Evolutionary conservation across 352 stramenopile genomes (phyloP).

Genomic region (Achlya hypogyna): DNA sequence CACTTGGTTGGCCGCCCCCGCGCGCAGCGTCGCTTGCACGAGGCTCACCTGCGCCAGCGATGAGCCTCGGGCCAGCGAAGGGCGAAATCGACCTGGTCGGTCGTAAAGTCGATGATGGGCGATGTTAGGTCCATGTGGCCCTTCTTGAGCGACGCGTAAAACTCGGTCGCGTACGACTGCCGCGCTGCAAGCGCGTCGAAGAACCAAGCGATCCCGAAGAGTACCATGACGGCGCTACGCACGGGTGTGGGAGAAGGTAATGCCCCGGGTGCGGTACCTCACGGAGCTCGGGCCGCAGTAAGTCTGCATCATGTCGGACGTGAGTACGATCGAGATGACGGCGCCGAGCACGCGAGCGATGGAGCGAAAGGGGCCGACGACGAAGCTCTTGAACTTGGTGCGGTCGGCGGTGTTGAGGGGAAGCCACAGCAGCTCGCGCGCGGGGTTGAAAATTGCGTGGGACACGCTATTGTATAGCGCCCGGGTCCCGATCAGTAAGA

Average conservation of each 20-base stretch:
- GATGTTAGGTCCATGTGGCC: conserved; percentile 76
- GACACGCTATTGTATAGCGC: conserved; percentile 76
- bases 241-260: not conserved
- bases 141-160: conserved; percentile 74
- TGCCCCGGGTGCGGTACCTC: conserved; percentile 31
- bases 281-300: conserved; percentile 42
- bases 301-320: conserved; percentile 31
- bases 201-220: conserved; percentile 48
- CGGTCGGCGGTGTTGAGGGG: conserved; percentile 66
- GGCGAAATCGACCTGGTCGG: conserved; percentile 50
- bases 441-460: conserved; percentile 74
- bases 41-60: conserved; percentile 42
- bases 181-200: conserved; percentile 57
- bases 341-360: conserved; percentile 67
- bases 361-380: conserved; percentile 69
- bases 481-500: conserved; percentile 45
- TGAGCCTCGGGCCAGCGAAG: not conserved
- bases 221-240: conserved; percentile 51
- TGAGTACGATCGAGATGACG: conserved; percentile 61
- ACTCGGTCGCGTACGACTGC: conserved; percentile 78
- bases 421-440: conserved; percentile 77
- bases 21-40: conserved; percentile 69
- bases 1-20: conserved; percentile 73
- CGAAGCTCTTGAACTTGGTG: conserved; percentile 68
- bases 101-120: conserved; percentile 70